A percentile compares a stretch with the other conserved stretches of the same genome.
Conservation (phyloP, 805 yeast species). For the Lachancea sp. region DNA sequence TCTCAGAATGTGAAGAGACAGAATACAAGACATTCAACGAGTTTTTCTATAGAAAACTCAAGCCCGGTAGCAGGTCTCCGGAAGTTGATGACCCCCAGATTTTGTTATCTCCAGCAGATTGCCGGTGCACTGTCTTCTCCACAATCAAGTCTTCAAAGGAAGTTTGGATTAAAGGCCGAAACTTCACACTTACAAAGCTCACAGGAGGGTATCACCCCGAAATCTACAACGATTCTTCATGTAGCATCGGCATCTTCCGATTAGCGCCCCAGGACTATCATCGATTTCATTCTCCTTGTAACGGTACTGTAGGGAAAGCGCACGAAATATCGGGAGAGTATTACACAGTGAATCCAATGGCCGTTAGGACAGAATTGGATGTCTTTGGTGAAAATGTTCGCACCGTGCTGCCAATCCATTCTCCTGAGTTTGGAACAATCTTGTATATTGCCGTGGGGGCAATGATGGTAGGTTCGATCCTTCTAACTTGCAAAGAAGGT, state of each 20-base stretch:
- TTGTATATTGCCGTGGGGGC: constrained; percentile 86
- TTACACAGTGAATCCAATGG: constrained; percentile 97
- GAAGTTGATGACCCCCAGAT: constrained; percentile 51
- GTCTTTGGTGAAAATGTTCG: constrained; percentile 91
- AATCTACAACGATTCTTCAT: constrained; percentile 39
- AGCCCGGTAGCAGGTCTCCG: constrained; percentile 61
- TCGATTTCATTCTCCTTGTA: constrained; percentile 83
- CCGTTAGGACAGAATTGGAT: constrained; percentile 77
- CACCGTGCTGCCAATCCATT: constrained; percentile 66
- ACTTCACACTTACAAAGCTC: constrained; percentile 61
- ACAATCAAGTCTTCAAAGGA: constrained; percentile 55
- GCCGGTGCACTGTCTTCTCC: constrained; percentile 68
- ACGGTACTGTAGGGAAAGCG: constrained; percentile 63
- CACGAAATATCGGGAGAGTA: constrained; percentile 78
- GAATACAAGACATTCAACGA: constrained; percentile 73
- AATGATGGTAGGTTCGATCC: constrained; percentile 95
- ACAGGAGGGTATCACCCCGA: constrained; percentile 33
- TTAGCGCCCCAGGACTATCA: constrained; percentile 97
- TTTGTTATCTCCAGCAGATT: constrained; percentile 78
- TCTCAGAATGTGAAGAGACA: constrained; percentile 58
- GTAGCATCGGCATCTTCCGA: constrained; percentile 73
- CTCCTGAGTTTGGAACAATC: constrained; percentile 72
- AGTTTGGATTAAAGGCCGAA: constrained; percentile 85
- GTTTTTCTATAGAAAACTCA: constrained; percentile 75
- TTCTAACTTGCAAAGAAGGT: constrained; percentile 60